Conservation (phyloP, 108 stramenopile genomes). For the Skeletonema costatum region DNA sequence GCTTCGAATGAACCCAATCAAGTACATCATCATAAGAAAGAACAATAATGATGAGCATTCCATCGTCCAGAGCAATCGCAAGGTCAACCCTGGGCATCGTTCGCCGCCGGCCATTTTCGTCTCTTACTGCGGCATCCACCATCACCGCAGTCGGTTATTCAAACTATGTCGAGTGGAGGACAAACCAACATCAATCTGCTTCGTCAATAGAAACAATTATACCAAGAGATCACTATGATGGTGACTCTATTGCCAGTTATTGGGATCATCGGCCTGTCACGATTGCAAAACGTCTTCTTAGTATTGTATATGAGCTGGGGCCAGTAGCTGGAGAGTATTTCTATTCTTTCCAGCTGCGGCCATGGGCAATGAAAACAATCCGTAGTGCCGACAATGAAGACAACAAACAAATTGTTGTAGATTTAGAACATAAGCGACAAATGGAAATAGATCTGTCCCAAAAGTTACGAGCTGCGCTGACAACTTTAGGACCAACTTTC, state of each 20-base stretch:
- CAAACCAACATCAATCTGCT: neutral
- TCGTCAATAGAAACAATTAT: slow-evolving; percentile 12
- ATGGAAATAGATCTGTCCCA: slow-evolving; percentile 43
- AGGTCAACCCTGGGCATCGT: neutral
- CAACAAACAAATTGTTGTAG: neutral
- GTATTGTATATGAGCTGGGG: slow-evolving; percentile 51
- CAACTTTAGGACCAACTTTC: slow-evolving; percentile 93
- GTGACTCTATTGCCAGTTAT: slow-evolving; percentile 52
- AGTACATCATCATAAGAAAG: too few species aligned
- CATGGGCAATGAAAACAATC: neutral
- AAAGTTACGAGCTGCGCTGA: slow-evolving; percentile 64
- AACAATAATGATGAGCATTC: neutral
- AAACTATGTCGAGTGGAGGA: slow-evolving; percentile 12
- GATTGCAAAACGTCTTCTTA: slow-evolving; percentile 48
- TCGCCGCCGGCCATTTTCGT: slow-evolving; percentile 8
- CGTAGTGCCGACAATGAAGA: neutral
- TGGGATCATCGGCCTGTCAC: slow-evolving; percentile 79
- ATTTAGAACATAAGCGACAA: neutral
- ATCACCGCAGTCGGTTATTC: slow-evolving; percentile 8
- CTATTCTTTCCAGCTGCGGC: slow-evolving; percentile 36
- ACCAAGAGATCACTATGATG: slow-evolving; percentile 58
- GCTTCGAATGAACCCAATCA: too few species aligned
- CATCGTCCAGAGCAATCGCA: neutral
- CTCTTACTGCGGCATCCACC: slow-evolving; percentile 4
- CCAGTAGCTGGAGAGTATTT: slow-evolving; percentile 53